Evolutionary conservation across 352 stramenopile genomes (phyloP).

Genomic region (Globisporangium nagaii): DNA sequence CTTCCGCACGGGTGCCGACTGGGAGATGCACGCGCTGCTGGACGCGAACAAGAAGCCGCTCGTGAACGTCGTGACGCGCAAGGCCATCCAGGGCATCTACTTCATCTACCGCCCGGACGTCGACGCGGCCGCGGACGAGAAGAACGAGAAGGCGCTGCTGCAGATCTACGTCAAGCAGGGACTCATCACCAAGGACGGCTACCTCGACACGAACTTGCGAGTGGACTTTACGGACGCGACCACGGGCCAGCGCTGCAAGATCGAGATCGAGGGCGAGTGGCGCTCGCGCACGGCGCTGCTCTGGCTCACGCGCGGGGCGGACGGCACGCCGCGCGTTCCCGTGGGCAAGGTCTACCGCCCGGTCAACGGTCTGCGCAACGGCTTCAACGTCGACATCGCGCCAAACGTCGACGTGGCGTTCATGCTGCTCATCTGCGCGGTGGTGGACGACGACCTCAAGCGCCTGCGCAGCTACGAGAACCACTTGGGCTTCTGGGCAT

Average conservation of each 20-base stretch:
- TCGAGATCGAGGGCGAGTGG: slow-evolving; percentile 4
- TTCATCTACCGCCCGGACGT: neutral
- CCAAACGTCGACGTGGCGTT: too few relatives aligned
- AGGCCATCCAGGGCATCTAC: slow-evolving; percentile 1
- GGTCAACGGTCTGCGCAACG: too few relatives aligned
- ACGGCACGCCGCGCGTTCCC: too few relatives aligned
- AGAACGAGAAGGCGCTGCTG: neutral
- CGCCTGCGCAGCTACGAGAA: neutral
- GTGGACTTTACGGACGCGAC: slow-evolving; percentile 8
- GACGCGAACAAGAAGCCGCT: neutral
- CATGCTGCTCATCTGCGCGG: too few relatives aligned
- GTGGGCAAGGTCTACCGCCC: too few relatives aligned
- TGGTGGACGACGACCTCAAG: too few relatives aligned
- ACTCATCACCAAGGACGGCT: neutral
- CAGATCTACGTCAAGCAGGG: slow-evolving; percentile 10
- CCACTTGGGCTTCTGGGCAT: neutral
- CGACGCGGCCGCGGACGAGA: neutral
- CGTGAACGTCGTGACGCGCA: neutral
- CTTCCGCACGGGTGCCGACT: neutral
- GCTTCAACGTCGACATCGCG: too few relatives aligned
- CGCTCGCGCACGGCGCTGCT: neutral
- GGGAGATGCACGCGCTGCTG: neutral
- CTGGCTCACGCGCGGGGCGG: neutral
- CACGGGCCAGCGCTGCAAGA: slow-evolving; percentile 2
- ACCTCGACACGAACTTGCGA: slow-evolving; percentile 2